Percentiles rank a stretch among this genome's conserved stretches.
Conservation (phyloP, 1,139 yeast species). For the Saccharomycopsis phalli region DNA sequence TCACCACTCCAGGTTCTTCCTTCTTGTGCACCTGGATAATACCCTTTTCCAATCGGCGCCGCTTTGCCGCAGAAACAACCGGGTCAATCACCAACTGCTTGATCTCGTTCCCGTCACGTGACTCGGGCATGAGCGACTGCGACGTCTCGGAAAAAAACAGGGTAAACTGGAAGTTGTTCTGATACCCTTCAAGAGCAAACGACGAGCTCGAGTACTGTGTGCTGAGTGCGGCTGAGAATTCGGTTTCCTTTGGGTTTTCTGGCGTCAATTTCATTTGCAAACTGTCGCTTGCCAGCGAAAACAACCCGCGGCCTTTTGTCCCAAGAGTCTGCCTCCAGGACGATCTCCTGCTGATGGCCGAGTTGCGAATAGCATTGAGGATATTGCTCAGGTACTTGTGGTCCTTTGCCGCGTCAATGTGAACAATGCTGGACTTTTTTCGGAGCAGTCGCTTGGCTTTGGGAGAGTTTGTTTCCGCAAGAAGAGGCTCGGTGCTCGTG, state of each 20-base stretch:
- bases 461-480: neutral
- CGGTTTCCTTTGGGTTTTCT: neutral
- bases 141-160: neutral
- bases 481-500: constrained; percentile 1
- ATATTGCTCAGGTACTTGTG: constrained; percentile 10
- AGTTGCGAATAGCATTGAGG: constrained; percentile 15
- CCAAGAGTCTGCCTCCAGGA: no score
- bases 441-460: neutral
- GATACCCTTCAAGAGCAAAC: constrained; percentile 5
- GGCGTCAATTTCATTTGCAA: constrained; percentile 15
- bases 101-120: constrained; percentile 11
- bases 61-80: constrained; percentile 19
- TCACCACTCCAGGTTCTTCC: neutral
- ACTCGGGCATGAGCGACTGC: neutral
- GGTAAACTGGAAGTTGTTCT: constrained; percentile 9
- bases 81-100: constrained; percentile 19
- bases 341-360: constrained; percentile 3
- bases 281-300: constrained; percentile 11
- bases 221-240: constrained; percentile 2
- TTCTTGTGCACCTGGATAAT: neutral
- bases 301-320: constrained; percentile 6
- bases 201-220: constrained; percentile 6
- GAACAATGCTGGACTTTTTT: neutral
- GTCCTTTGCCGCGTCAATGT: neutral
- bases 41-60: constrained; percentile 16